Percentiles rank a stretch among this genome's conserved stretches.
Evolutionary conservation across 305 asterid species (phyloP).

Genomic region (Solanum hybrid): DNA sequence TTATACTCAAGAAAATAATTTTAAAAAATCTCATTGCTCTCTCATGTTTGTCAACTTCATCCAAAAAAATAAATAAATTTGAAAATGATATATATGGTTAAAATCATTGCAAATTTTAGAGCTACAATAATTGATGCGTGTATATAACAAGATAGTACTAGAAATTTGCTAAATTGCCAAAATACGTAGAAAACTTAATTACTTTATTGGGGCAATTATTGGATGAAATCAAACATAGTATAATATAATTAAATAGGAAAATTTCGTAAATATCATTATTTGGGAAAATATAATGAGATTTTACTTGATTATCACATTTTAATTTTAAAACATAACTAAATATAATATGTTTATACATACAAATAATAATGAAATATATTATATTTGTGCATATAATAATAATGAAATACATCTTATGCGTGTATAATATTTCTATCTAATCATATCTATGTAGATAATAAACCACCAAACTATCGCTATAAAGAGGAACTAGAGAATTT

Average conservation of each 20-base stretch:
- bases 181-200: neutral
- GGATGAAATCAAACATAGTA: neutral
- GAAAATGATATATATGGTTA: neutral
- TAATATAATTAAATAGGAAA: neutral
- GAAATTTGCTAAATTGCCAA: neutral
- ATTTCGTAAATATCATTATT: neutral
- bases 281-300: neutral
- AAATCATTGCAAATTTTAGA: neutral
- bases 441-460: rapidly evolving
- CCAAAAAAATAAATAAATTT: too few relatives aligned
- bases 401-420: rapidly evolving
- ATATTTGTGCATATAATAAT: neutral
- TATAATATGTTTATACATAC: rapidly evolving
- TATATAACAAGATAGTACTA: neutral
- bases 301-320: neutral
- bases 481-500: neutral
- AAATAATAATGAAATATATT: too few relatives aligned
- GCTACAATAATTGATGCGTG: neutral
- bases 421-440: neutral
- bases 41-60: neutral
- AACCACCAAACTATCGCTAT: neutral
- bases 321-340: neutral
- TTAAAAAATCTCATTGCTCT: neutral
- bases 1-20: neutral
- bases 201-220: neutral